phyloP scores from a whole-genome alignment of 192 early-diverging fungal species.

The Globomyces pollinis-pini region DNA sequence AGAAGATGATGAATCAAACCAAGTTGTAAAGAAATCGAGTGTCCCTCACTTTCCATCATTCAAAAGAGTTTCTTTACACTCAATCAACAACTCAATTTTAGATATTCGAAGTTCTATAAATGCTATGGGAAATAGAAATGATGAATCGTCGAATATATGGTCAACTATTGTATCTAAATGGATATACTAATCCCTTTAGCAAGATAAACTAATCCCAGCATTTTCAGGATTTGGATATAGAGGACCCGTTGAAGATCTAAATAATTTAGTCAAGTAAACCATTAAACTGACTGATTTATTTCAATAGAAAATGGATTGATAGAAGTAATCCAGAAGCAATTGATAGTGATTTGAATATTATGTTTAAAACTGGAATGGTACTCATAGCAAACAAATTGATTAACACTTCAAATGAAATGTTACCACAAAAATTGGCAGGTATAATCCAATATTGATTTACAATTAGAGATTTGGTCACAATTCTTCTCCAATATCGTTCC shows the following conservation, averaged over 20 bases:
- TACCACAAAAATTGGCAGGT: neutral
- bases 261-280: slow-evolving; percentile 1
- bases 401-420: neutral
- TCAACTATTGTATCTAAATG: neutral
- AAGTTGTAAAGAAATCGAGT: no score
- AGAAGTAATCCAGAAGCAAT: neutral
- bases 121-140: no score
- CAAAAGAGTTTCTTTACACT: no score
- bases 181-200: slow-evolving; percentile 1
- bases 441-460: neutral
- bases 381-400: slow-evolving; percentile 2
- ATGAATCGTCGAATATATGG: no score
- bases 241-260: neutral
- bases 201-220: slow-evolving; percentile 4
- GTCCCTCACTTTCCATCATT: no score
- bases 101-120: no score
- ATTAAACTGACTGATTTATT: neutral
- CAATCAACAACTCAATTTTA: no score
- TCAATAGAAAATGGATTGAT: slow-evolving; percentile 9
- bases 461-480: neutral
- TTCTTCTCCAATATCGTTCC: slow-evolving; percentile 9
- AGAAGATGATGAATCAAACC: no score
- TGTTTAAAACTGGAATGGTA: slow-evolving; percentile 10
- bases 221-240: slow-evolving; percentile 7
- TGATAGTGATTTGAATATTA: neutral